Base-by-base conservation (phyloP, 345 rosid genomes). In the Garcia nutans region DNA sequence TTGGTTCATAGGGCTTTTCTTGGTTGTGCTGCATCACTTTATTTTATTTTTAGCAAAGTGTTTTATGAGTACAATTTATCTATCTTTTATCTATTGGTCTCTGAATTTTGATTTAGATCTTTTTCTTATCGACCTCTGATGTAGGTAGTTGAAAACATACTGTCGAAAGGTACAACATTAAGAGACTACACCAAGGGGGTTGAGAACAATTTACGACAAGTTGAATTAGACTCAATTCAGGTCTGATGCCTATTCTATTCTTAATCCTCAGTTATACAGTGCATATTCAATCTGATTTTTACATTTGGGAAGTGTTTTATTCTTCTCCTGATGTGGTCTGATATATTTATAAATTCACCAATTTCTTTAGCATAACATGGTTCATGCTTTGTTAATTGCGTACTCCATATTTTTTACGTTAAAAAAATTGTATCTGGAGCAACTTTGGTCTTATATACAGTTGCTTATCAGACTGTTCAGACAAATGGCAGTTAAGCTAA, bases 121-220 rank as follows among this genome's bases (percentile, higher is more conserved):
- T 69, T 74, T 62, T 15, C 47, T 44, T 44, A 8, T 54, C 16
- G 9, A 33, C 71, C 12, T 11, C 71, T 56, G 20, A 55, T 76
- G 64, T 79, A 96, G 99, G 97, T 92, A 64, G 99, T 93, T 75
- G 85, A 91, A 65, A 91, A 93, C 81, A 96, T 96, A 78, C 77
- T 96, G 49, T 96, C 98, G 15, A 90, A 91, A 82, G 97, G 98
- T 80, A 86, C 82, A 76, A 85, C 83, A 74, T 87, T 96, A 65
- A 91, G 95, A 84, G 98, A 93, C 66, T 85, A 92, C 75, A 88
- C 98, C 23, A 96, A 93, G 85, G 98, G 96, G 10, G 99, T 96
- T 11, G 99, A 96, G 83, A 91, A 93, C 89, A 93, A 93, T 81
- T 84, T 96, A 42, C 87, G 97, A 20, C 91, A 96, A 82, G 95